Conservation (phyloP, 805 yeast genomes). For the Metschnikowia kofuensis region DNA sequence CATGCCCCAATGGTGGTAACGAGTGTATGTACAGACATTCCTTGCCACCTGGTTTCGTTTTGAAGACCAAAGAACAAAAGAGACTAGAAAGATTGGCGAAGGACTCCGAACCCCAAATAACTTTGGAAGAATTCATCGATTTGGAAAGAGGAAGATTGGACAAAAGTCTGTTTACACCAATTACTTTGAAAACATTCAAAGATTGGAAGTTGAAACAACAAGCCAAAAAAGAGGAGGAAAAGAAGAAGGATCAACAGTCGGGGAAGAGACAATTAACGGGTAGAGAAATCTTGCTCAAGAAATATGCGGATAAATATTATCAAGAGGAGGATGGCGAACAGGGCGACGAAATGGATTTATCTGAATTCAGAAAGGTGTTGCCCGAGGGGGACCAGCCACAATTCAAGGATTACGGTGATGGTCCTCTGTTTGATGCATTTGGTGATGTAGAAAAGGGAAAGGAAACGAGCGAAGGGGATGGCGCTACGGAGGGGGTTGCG, state of each 20-base stretch:
- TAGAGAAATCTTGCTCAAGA: constrained; percentile 62
- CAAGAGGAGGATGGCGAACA: constrained; percentile 50
- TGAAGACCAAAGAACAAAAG: constrained; percentile 96
- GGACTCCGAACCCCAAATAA: constrained; percentile 82
- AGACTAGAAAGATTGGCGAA: constrained; percentile 81
- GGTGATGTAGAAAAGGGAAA: constrained; percentile 4
- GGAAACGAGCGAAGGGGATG: neutral
- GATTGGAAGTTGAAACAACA: constrained; percentile 78
- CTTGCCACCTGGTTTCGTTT: constrained; percentile 92
- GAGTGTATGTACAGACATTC: constrained; percentile 94
- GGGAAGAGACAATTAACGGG: constrained; percentile 59
- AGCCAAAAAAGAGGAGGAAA: constrained; percentile 48
- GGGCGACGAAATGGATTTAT: constrained; percentile 55
- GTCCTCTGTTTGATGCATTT: constrained; percentile 15
- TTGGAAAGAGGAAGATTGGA: constrained; percentile 87
- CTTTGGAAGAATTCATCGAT: constrained; percentile 94
- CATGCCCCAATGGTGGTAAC: constrained; percentile 91
- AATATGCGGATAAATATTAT: constrained; percentile 54
- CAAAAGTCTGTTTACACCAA: constrained; percentile 73
- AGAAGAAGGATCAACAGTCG: constrained; percentile 28
- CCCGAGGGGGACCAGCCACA: constrained; percentile 44
- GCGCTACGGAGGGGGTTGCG: neutral
- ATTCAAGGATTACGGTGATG: constrained; percentile 76
- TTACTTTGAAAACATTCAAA: constrained; percentile 74
- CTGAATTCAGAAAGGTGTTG: constrained; percentile 52